phyloP scores from a whole-genome alignment of 2,329 filamentous ascomycete species.

The Colletotrichum godetiae region DNA sequence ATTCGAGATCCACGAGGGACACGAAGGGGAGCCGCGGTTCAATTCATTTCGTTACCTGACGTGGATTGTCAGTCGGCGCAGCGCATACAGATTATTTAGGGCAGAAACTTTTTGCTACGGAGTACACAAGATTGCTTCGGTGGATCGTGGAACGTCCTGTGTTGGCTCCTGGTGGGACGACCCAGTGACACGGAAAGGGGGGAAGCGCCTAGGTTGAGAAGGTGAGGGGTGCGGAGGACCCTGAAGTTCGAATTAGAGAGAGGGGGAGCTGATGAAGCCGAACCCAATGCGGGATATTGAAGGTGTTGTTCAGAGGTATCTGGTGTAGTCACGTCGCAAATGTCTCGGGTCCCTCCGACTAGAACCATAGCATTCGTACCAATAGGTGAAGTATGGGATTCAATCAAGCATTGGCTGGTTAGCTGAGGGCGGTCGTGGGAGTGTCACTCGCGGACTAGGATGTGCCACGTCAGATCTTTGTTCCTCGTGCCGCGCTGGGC shows the following conservation, averaged over 20 bases:
- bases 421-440: too few relatives aligned
- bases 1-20: not conserved
- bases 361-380: not conserved
- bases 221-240: not conserved
- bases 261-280: not conserved
- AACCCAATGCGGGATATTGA: conserved; percentile 5
- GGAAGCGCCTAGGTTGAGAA: not conserved
- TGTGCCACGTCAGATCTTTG: conserved; percentile 20
- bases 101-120: not conserved
- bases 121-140: too few relatives aligned
- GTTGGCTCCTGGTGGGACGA: not conserved
- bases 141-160: not conserved
- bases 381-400: not conserved
- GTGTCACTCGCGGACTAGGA: not conserved
- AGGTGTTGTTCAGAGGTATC: not conserved
- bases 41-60: not conserved
- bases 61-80: not conserved
- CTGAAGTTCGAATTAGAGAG: not conserved
- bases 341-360: not conserved
- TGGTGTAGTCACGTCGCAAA: not conserved
- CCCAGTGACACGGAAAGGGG: conserved; percentile 1
- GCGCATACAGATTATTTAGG: not conserved
- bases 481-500: not conserved
- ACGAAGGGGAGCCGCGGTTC: not conserved
- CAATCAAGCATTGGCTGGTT: not conserved